Evolutionary conservation across 352 stramenopile species (phyloP).

Genomic region (Pythium brachiatum): DNA sequence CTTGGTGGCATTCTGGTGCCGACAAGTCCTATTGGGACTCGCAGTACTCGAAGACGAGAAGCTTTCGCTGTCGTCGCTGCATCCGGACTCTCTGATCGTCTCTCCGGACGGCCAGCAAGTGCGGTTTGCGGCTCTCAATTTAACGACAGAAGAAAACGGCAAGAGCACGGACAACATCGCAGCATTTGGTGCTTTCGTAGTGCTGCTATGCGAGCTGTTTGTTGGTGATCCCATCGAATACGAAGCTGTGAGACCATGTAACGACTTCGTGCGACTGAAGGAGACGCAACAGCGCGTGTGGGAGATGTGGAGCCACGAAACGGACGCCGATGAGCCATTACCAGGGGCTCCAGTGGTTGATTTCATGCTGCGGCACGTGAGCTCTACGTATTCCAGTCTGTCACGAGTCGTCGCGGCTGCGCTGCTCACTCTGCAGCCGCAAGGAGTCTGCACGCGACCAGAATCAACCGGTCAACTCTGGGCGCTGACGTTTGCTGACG

Average conservation of each 20-base stretch:
- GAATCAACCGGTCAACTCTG: not conserved
- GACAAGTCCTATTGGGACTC: conserved; percentile 32
- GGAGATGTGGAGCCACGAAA: conserved; percentile 6
- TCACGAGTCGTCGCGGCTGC: not conserved
- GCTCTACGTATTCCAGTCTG: not conserved
- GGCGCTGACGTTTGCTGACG: conserved; percentile 1
- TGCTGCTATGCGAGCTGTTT: not conserved
- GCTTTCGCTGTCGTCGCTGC: conserved; percentile 18
- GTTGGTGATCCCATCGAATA: not conserved
- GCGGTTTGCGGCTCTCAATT: conserved; percentile 25
- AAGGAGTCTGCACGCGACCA: not conserved
- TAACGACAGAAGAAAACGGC: not conserved
- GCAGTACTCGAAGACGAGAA: conserved; percentile 31
- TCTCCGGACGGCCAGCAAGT: conserved; percentile 28
- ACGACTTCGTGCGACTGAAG: not conserved
- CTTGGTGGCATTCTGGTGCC: conserved; percentile 33
- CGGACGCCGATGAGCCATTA: not conserved
- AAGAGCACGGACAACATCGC: not conserved
- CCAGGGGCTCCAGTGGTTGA: not conserved
- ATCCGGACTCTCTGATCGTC: conserved; percentile 30
- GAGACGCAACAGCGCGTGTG: not conserved
- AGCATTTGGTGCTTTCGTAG: not conserved
- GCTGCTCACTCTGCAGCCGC: conserved; percentile 14
- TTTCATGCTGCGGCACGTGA: not conserved
- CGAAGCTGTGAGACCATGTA: not conserved